phyloP scores from a whole-genome alignment of 306 rosid genomes.

The Benincasa hispida region DNA sequence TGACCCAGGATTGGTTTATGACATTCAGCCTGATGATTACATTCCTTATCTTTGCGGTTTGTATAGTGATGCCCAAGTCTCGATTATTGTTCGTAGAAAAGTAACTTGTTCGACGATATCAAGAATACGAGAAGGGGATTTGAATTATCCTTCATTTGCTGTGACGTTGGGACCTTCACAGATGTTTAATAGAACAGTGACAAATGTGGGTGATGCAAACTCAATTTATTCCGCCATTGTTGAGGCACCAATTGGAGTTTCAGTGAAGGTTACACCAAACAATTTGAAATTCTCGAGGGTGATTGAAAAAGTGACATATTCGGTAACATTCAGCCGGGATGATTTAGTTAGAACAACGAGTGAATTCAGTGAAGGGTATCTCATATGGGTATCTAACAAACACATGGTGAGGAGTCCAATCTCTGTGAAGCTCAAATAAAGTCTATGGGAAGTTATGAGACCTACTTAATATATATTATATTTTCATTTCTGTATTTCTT shows the following conservation, averaged over 20 bases:
- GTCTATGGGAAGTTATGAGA: no score
- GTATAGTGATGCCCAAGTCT: neutral
- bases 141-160: constrained; percentile 2
- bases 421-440: neutral
- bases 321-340: neutral
- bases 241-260: constrained; percentile 39
- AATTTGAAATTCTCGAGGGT: constrained; percentile 35
- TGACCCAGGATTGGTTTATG: constrained; percentile 8
- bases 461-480: no score
- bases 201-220: constrained; percentile 51
- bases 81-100: neutral
- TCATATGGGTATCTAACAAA: neutral
- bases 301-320: constrained; percentile 37
- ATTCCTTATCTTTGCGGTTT: constrained; percentile 4
- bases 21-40: constrained; percentile 3
- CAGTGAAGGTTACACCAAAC: constrained; percentile 34
- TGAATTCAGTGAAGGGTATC: neutral
- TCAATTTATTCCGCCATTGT: constrained; percentile 32
- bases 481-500: no score
- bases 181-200: constrained; percentile 40
- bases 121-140: neutral
- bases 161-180: neutral
- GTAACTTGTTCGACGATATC: neutral
- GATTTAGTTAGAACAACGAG: neutral
- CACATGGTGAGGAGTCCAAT: neutral